Base-by-base conservation (phyloP, 148 eudicot species). In the Rhododendron henanense region DNA sequence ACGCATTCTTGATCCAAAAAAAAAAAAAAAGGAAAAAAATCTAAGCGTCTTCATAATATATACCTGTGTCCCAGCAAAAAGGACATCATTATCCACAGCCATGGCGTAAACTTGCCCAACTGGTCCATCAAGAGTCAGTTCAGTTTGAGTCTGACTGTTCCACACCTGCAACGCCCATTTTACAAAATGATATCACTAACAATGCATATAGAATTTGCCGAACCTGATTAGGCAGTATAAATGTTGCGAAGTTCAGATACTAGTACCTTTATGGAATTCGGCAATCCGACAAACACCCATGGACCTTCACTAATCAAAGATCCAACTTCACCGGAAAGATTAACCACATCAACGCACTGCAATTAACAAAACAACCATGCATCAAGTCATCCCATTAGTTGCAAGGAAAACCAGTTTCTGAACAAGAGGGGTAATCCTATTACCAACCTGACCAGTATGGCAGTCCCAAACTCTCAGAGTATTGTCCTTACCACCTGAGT, bases 11-110 rank as follows among this genome's bases (percentile, higher is more conserved):
- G 69, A 63, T 63, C n/a, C 7, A 33, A 33, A 7, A 21, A 23
- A n/a, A n/a, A 23, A 63, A 23, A 67, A 55, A 5, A 5, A 1
- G 4, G 6, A 3, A 0, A 67, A 67, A 67, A 67, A 67, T 25
- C 13, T 25, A 67, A 67, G 19, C 41, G 0, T 33, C 21, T 28
- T 47, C 8, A 33, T 14, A 84, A 28, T 39, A 78, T 11, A 82
- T 90, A 93, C 96, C 88, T 92, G 86, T 39, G 89, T 82, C 57
- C 95, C 98, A 69, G 92, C 94, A 85, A 89, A 89, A 33, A 92
- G 88, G 82, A 57, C 79, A 81, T 88, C 92, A 15, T 91, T 78
- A 35, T 55, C 84, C 69, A 81, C 57, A 78, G 16, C 81, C 86
- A 93, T 75, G 50, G 94, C 81, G 71, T 81, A 45, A 35, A 93